phyloP scores from a whole-genome alignment of 768 basidiomycete genomes.

The Boletus huronensis region DNA sequence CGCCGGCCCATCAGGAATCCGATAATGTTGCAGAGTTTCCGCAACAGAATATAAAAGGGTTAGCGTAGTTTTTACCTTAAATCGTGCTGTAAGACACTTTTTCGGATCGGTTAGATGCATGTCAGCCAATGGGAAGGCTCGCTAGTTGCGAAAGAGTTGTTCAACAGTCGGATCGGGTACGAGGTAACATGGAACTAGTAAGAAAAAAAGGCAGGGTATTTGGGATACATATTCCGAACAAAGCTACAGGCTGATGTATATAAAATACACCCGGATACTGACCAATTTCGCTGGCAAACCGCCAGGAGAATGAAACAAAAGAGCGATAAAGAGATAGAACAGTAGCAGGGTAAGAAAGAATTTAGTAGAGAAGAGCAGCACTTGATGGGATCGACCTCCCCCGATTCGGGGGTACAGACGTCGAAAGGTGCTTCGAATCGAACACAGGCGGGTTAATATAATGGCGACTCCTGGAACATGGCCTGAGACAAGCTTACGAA shows the following conservation, averaged over 20 bases:
- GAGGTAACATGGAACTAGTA: no score
- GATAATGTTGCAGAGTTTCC: no score
- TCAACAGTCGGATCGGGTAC: no score
- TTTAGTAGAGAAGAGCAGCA: neutral
- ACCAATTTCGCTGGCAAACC: neutral
- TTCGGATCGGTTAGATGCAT: no score
- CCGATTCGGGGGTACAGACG: slow-evolving; percentile 5
- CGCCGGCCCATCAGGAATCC: no score
- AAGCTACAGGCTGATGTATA: slow-evolving; percentile 12
- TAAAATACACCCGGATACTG: no score
- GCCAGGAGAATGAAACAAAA: neutral
- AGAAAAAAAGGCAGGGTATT: neutral
- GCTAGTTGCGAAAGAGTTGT: no score
- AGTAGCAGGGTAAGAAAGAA: neutral
- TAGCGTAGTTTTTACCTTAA: no score
- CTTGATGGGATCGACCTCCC: slow-evolving; percentile 6
- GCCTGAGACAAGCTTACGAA: slow-evolving; percentile 10
- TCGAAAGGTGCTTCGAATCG: neutral
- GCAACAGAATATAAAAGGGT: no score
- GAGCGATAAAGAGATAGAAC: slow-evolving; percentile 7
- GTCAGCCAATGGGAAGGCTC: no score
- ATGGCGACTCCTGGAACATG: neutral
- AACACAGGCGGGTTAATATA: slow-evolving; percentile 1
- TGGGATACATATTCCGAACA: slow-evolving; percentile 1
- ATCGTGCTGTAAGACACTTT: no score